These are phyloP conservation scores for Mollisia scopiformis DNA, from an alignment of 2,329 filamentous ascomycete species.

Conservation along the genomic window DNA sequence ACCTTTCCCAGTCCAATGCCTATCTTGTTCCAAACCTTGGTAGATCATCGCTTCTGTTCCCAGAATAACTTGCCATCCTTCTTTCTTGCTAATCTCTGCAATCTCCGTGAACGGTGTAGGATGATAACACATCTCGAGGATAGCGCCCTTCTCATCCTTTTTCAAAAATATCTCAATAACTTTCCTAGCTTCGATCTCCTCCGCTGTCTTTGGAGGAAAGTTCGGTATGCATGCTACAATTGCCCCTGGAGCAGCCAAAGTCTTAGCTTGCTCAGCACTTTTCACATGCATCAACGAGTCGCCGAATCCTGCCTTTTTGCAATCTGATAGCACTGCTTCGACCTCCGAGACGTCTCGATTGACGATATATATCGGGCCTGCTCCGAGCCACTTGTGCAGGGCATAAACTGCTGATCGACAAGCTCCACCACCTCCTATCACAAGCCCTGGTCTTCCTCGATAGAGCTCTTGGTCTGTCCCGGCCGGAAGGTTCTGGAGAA, in stretches of 20 bases:
- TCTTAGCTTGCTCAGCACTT: slow-evolving; percentile 19
- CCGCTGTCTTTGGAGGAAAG: slow-evolving; percentile 23
- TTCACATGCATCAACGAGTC: slow-evolving; percentile 23
- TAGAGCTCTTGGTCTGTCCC: slow-evolving; percentile 17
- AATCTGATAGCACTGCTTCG: slow-evolving; percentile 21
- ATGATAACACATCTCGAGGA: slow-evolving; percentile 33
- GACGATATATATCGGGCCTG: slow-evolving; percentile 25
- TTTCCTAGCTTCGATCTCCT: slow-evolving; percentile 24
- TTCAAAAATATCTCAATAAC: slow-evolving; percentile 24
- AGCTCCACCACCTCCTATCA: slow-evolving; percentile 68
- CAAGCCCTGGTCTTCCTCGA: slow-evolving; percentile 60
- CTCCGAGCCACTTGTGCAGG: slow-evolving; percentile 27
- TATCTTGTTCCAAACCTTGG: slow-evolving; percentile 28
- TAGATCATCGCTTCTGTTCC: slow-evolving; percentile 34
- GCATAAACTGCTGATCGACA: slow-evolving; percentile 76
- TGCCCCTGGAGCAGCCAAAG: slow-evolving; percentile 14
- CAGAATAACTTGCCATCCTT: slow-evolving; percentile 27
- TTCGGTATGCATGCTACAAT: slow-evolving; percentile 28
- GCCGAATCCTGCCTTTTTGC: slow-evolving; percentile 22
- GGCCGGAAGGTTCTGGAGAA: slow-evolving; percentile 47
- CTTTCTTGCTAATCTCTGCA: slow-evolving; percentile 16
- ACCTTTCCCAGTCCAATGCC: slow-evolving; percentile 24
- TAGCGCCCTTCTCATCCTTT: slow-evolving; percentile 26
- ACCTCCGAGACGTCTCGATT: slow-evolving; percentile 24
- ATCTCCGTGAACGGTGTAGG: slow-evolving; percentile 27